phyloP scores from a whole-genome alignment of 352 stramenopile species.

The Elongisporangium anandrum region DNA sequence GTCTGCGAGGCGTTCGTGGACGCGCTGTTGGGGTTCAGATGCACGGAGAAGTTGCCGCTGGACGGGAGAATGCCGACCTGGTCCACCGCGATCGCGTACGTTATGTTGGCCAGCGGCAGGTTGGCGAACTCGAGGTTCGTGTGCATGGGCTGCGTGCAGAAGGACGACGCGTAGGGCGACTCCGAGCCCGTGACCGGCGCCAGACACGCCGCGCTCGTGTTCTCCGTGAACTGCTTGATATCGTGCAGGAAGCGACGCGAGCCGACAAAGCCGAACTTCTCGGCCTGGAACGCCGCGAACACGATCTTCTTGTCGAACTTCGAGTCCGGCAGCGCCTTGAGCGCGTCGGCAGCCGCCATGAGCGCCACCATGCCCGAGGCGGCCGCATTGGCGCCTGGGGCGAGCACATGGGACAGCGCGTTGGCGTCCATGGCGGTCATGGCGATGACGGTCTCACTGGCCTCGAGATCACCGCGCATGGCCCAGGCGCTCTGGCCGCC shows the following conservation, averaged over 20 bases:
- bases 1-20: slow-evolving; percentile 23
- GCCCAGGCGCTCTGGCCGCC: slow-evolving; percentile 73
- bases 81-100: slow-evolving; percentile 73
- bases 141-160: slow-evolving; percentile 69
- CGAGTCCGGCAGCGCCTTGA: slow-evolving; percentile 59
- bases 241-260: slow-evolving; percentile 76
- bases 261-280: slow-evolving; percentile 81
- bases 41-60: slow-evolving; percentile 57
- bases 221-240: slow-evolving; percentile 42
- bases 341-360: slow-evolving; percentile 58
- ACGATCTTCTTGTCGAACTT: slow-evolving; percentile 70
- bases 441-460: slow-evolving; percentile 55
- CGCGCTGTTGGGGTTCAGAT: slow-evolving; percentile 54
- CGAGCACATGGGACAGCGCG: slow-evolving; percentile 61
- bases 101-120: slow-evolving; percentile 51
- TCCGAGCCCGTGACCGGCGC: slow-evolving; percentile 33
- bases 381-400: slow-evolving; percentile 67
- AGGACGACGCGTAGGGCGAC: slow-evolving; percentile 51
- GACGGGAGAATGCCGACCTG: slow-evolving; percentile 59
- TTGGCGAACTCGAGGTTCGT: slow-evolving; percentile 58
- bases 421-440: slow-evolving; percentile 81
- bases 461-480: slow-evolving; percentile 44
- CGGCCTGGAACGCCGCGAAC: slow-evolving; percentile 77
- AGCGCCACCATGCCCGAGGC: slow-evolving; percentile 75
- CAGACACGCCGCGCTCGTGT: slow-evolving; percentile 41